Evolutionary conservation across 2,329 filamentous ascomycete species (phyloP), one percentile per base, ranked within the genome.

Genomic region (Microsporum ferrugineum): DNA sequence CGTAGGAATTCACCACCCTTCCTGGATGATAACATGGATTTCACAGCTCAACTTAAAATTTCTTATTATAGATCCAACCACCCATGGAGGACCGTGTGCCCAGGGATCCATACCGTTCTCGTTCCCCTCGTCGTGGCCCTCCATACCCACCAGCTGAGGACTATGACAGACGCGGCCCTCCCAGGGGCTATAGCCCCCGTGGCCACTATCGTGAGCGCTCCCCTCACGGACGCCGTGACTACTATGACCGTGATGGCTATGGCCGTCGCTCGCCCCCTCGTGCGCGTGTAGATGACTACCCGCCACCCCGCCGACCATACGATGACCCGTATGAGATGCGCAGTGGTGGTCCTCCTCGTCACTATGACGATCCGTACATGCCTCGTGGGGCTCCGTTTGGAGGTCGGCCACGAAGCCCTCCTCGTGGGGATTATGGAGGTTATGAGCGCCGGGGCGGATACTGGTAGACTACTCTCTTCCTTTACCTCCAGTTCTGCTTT

Each of bases 141-240:
- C 36, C 36, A 29, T 81, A 82, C 62, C 84, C 86, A 64, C 83
- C 85, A 41, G 79, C 82, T 64, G 89, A 92, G 71, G 88, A 94
- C 69, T 91, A 94, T 72, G 88, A 91, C 66, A 87, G 90, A 68
- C 89, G 92, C 69, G 87, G 87, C 51, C 88, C 89, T 63, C 84
- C 85, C 62, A 84, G 89, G 68, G 89, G 87, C 63, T 96, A 95
- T 74, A 95, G 88, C 74, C 91, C 91, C 64, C 87, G 88, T 65
- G 85, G 88, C 66, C 84, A 88, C 65, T 96, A 96, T 75, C 91
- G 92, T 72, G 90, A 95, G 71, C 86, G 91, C 69, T 92, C 89
- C 70, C 80, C 82, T 55, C 88, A 88, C 61, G 87, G 82, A 23
- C 81, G 88, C 63, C 87, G 89, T 67, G 88, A 92, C 63, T 95